Percentiles rank a stretch among this genome's conserved stretches.
Conservation (phyloP, 306 rosid genomes). For the Carpinus viminea region DNA sequence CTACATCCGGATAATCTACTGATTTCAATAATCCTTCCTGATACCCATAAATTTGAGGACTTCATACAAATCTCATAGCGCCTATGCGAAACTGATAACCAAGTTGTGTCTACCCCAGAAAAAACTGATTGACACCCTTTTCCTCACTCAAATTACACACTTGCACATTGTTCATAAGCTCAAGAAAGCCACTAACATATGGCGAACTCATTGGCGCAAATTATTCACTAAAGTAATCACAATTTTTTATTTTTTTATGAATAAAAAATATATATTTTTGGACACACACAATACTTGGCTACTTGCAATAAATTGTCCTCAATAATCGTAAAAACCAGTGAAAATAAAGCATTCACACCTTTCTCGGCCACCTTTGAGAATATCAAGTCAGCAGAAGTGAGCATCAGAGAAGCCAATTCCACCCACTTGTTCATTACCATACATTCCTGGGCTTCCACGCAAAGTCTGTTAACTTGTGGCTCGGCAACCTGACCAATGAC, state of each 20-base stretch:
- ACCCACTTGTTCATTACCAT: slow-evolving; percentile 71
- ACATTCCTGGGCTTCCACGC: slow-evolving; percentile 73
- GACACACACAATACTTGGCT: background rate
- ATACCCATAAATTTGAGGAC: background rate
- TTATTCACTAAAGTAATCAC: background rate
- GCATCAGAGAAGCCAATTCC: slow-evolving; percentile 82
- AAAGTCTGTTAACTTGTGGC: slow-evolving; percentile 75
- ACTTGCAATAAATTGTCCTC: background rate
- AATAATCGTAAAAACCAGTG: slow-evolving; percentile 1
- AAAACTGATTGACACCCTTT: background rate
- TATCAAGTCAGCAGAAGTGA: slow-evolving; percentile 83
- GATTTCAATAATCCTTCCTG: background rate
- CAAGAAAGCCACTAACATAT: background rate
- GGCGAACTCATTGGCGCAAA: background rate
- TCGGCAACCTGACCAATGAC: slow-evolving; percentile 67
- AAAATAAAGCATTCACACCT: slow-evolving; percentile 47
- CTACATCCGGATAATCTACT: background rate
- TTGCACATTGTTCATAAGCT: background rate
- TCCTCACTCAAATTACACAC: background rate
- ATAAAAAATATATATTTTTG: too few species aligned
- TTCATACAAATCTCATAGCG: background rate
- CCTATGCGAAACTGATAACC: background rate
- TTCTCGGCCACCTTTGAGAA: slow-evolving; percentile 89
- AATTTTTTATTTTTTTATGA: background rate
- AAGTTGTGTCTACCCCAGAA: background rate